Percentiles rank a stretch among this genome's conserved stretches.
Evolutionary conservation across 2,329 filamentous ascomycete genomes (phyloP).

Genomic region (Colletotrichum sp.): DNA sequence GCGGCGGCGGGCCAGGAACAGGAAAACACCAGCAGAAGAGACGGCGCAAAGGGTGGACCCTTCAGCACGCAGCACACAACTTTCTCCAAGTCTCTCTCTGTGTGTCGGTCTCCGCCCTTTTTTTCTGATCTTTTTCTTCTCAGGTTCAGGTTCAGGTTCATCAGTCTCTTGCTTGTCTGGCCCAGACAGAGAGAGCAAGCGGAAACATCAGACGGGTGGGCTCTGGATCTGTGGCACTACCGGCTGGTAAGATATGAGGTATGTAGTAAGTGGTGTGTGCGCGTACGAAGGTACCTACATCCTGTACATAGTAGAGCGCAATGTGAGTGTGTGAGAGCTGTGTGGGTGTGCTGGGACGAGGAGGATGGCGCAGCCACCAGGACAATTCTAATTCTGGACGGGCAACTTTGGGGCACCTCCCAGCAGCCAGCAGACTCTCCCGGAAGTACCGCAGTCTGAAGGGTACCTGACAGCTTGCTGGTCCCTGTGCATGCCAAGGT

Average conservation of each 20-base stretch:
- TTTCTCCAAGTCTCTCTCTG: background rate
- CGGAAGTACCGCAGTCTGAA: constrained; percentile 18
- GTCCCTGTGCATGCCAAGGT: constrained; percentile 4
- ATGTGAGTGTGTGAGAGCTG: constrained; percentile 1
- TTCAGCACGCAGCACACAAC: background rate
- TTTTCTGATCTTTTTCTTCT: constrained; percentile 33
- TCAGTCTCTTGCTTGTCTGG: constrained; percentile 38
- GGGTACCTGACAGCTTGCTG: constrained; percentile 8
- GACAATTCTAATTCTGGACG: constrained; percentile 41
- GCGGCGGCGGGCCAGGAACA: constrained; percentile 31
- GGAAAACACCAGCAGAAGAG: constrained; percentile 30
- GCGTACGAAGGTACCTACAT: background rate
- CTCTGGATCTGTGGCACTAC: background rate
- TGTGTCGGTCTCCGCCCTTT: background rate
- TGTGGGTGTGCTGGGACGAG: constrained; percentile 3
- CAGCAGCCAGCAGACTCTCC: background rate
- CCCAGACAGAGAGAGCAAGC: constrained; percentile 35
- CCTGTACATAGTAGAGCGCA: background rate
- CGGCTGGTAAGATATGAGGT: background rate
- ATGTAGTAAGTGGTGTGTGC: background rate
- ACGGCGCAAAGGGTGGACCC: constrained; percentile 27
- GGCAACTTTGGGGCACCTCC: constrained; percentile 20
- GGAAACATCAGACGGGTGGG: constrained; percentile 42
- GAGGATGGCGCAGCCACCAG: constrained; percentile 39
- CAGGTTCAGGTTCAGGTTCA: constrained; percentile 27